Evolutionary conservation across 2,329 filamentous ascomycete species (phyloP).

Genomic region (Colletotrichum musae): DNA sequence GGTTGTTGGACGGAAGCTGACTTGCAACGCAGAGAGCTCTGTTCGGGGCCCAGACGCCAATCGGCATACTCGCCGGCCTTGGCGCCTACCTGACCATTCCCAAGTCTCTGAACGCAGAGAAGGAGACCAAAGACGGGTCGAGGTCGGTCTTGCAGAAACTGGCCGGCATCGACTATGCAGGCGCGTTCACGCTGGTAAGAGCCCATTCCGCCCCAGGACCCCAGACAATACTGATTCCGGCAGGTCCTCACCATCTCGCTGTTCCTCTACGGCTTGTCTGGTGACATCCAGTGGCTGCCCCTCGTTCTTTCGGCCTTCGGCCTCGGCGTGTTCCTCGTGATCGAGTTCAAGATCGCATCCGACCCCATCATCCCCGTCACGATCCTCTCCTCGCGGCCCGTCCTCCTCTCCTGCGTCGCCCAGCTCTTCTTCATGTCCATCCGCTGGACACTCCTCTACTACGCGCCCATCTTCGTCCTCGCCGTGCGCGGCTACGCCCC

Average conservation of each 20-base stretch:
- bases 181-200: conserved; percentile 74
- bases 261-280: conserved; percentile 80
- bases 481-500: conserved; percentile 80
- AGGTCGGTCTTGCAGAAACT: conserved; percentile 68
- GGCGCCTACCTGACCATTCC: conserved; percentile 78
- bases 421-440: conserved; percentile 86
- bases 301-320: conserved; percentile 70
- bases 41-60: conserved; percentile 80
- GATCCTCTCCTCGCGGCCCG: conserved; percentile 78
- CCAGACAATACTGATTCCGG: conserved; percentile 40
- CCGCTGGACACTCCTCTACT: conserved; percentile 86
- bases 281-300: conserved; percentile 70
- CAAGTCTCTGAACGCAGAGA: conserved; percentile 46
- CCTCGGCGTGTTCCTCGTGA: conserved; percentile 69
- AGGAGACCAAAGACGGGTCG: conserved; percentile 57
- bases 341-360: conserved; percentile 74
- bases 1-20: conserved; percentile 27
- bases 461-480: conserved; percentile 84
- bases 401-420: conserved; percentile 80
- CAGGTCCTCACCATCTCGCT: conserved; percentile 77
- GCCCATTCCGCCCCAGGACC: background rate
- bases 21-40: conserved; percentile 70
- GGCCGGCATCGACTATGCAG: conserved; percentile 80
- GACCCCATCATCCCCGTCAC: conserved; percentile 83
- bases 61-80: conserved; percentile 72